Base-by-base conservation (phyloP, 1,284 basidiomycete species). In the Phellinidium pouzarii region DNA sequence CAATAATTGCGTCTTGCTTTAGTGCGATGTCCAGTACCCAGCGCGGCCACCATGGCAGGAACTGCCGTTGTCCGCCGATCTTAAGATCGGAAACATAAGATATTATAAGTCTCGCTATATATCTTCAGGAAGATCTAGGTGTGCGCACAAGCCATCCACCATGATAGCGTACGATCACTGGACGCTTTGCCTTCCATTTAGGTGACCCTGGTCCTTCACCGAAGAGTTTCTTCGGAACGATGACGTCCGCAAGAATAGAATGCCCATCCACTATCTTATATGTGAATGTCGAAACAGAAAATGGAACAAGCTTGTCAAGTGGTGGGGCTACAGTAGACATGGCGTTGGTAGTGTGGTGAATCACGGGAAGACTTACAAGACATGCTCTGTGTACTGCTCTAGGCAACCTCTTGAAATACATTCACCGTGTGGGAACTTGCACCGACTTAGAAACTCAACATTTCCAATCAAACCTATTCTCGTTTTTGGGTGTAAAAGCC, bases 231-330 rank as follows among this genome's bases (percentile, higher is more conserved):
- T 48, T 52, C 17, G 54, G 54, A 25, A 56, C 34, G n/a, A 52
- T 19, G 14, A 56, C 46, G 25, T 56, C 54, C 1, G 49, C 34
- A 17, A 52, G 45, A 19, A 56, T 56, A n/a, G 50, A 41, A 31
- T 56, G 50, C 1, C 22, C 54, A 17, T 56, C 50, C 37, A 52
- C 50, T 4, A 20, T 31, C 40, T 56, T 56, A 29, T 52, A 56
- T 25, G 40, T 27, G 44, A 52, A 41, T 3, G 50, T 56, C 12
- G 50, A 48, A 14, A 52, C 22, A 4, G 20, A 22, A 25, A 56
- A 56, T 9, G 36, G 44, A 7, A 34, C 41, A 22, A 51, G 48
- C 38, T 43, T 55, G 36, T 54, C 48, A 14, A 12, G 25, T 20
- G 20, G 36, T 19, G 51, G 23, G 36, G 38, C n/a, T 7, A 17